These are phyloP conservation scores for Globisporangium uncinulatum DNA, from an alignment of 352 stramenopile genomes.

Conservation along the genomic window DNA sequence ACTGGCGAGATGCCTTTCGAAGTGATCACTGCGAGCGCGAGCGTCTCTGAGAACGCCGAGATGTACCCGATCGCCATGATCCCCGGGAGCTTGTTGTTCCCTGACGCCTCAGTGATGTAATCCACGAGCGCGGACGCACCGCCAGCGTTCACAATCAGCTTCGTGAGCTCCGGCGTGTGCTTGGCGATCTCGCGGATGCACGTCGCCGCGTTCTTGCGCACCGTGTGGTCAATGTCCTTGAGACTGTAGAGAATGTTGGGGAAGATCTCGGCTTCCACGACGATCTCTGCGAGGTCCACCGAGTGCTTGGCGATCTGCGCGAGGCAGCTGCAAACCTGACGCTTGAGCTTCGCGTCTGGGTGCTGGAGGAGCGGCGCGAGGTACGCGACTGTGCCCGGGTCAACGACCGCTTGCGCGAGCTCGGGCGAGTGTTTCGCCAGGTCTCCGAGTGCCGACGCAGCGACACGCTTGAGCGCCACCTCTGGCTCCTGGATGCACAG, in stretches of 20 bases:
- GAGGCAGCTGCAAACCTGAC: conserved; percentile 87
- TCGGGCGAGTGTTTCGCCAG: conserved; percentile 95
- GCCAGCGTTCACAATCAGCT: conserved; percentile 94
- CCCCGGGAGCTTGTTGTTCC: conserved; percentile 91
- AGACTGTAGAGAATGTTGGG: conserved; percentile 94
- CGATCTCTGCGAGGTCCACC: conserved; percentile 93
- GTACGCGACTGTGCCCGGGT: conserved; percentile 91
- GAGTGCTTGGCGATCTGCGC: conserved; percentile 95
- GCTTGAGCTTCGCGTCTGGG: conserved; percentile 93
- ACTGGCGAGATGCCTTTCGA: conserved; percentile 91
- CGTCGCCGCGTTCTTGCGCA: conserved; percentile 94
- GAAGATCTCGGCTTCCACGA: conserved; percentile 96
- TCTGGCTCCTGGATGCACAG: conserved; percentile 95
- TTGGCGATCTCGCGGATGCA: conserved; percentile 94
- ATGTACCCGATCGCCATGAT: conserved; percentile 97
- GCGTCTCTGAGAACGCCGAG: conserved; percentile 92
- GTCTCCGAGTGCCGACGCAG: conserved; percentile 89
- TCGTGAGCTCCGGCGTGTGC: conserved; percentile 93
- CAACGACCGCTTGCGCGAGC: conserved; percentile 91
- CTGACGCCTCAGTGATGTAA: conserved; percentile 86
- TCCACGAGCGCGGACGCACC: conserved; percentile 92
- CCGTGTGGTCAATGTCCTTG: conserved; percentile 92
- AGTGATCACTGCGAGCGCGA: conserved; percentile 93
- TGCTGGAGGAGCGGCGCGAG: conserved; percentile 93
- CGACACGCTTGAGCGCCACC: conserved; percentile 93